These are phyloP conservation scores for Acrocalymma vagum DNA, from an alignment of 2,329 filamentous ascomycete genomes.

Conservation along the genomic window DNA sequence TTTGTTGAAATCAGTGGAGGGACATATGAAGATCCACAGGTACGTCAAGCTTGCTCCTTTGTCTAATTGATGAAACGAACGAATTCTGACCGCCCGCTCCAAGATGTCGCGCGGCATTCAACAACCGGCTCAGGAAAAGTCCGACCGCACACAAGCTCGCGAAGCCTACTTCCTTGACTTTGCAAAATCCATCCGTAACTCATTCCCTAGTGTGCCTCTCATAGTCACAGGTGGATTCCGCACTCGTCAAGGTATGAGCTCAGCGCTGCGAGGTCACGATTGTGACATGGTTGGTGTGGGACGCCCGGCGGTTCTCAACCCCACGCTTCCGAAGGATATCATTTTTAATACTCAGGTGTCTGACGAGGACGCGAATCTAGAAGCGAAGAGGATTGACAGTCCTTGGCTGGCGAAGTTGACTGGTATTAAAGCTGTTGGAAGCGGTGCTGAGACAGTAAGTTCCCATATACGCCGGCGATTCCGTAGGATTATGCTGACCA, in stretches of 20 bases:
- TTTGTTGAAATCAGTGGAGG: constrained; percentile 76
- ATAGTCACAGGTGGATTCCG: constrained; percentile 69
- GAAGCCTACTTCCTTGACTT: constrained; percentile 77
- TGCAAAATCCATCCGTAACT: constrained; percentile 57
- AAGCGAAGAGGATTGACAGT: constrained; percentile 4
- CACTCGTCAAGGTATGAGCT: constrained; percentile 63
- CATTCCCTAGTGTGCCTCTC: constrained; percentile 43
- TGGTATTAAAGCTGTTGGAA: constrained; percentile 3
- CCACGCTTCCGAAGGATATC: constrained; percentile 14
- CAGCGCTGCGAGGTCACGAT: constrained; percentile 55
- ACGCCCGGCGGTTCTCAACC: constrained; percentile 19
- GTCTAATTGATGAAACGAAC: too few species aligned
- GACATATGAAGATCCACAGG: constrained; percentile 31
- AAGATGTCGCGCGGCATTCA: too few species aligned
- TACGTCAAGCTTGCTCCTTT: constrained; percentile 18
- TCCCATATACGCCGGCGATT: too few species aligned
- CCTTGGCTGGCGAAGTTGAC: constrained; percentile 12
- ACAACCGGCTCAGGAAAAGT: constrained; percentile 12
- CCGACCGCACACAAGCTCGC: constrained; percentile 58
- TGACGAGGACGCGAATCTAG: constrained; percentile 9
- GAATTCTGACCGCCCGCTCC: too few species aligned
- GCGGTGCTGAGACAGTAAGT: constrained; percentile 9
- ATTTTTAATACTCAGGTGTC: constrained; percentile 12
- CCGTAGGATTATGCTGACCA: too few species aligned
- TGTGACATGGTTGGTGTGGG: constrained; percentile 26